Conservation (phyloP, 495 filamentous ascomycete genomes). For the Lasiosphaeris hirsuta region DNA sequence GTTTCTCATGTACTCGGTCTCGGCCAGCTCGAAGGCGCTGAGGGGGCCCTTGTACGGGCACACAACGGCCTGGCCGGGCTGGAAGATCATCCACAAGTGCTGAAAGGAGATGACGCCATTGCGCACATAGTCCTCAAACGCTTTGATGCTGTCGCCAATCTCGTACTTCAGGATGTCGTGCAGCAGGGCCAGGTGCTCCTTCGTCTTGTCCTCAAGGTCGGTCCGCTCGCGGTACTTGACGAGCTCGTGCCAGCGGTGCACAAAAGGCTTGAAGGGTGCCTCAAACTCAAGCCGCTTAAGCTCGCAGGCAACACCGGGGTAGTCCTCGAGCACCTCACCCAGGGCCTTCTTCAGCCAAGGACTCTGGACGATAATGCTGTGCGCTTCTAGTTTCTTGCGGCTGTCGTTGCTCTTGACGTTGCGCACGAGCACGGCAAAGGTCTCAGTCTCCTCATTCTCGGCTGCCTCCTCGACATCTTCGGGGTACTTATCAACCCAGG, state of each 20-base stretch:
- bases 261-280: conserved; percentile 59
- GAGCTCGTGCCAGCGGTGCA: conserved; percentile 64
- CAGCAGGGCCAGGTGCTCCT: conserved; percentile 56
- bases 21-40: conserved; percentile 33
- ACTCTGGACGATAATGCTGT: conserved; percentile 64
- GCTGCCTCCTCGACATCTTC: conserved; percentile 35
- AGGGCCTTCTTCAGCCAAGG: conserved; percentile 59
- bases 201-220: conserved; percentile 47
- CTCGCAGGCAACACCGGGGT: conserved; percentile 61
- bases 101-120: conserved; percentile 60
- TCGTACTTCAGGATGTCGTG: conserved; percentile 55
- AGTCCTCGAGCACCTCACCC: conserved; percentile 53
- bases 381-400: conserved; percentile 56
- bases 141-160: conserved; percentile 53
- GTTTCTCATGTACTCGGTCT: conserved; percentile 29
- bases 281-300: conserved; percentile 58
- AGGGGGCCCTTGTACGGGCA: conserved; percentile 27
- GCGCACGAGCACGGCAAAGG: conserved; percentile 32
- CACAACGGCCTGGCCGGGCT: conserved; percentile 35
- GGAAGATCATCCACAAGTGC: conserved; percentile 47
- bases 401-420: conserved; percentile 44
- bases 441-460: conserved; percentile 37
- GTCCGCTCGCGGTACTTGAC: conserved; percentile 41
- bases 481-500: conserved; percentile 37
- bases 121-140: conserved; percentile 53